phyloP scores from a whole-genome alignment of 2,329 filamentous ascomycete species.

The Coniochaeta ligniaria region DNA sequence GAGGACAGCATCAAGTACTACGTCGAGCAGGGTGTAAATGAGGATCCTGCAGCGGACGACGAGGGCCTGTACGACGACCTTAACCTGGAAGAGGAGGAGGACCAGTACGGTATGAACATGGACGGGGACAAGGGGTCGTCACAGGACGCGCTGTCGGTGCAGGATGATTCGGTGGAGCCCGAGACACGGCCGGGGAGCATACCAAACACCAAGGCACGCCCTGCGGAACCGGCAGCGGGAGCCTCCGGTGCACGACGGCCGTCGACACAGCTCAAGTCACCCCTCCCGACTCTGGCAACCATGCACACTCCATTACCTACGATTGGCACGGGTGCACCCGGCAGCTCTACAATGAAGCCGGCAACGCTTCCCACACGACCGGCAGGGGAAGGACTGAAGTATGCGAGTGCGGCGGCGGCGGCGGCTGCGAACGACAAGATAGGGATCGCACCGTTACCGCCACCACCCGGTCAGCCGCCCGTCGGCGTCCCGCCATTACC shows the following conservation, averaged over 20 bases:
- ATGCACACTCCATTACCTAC: slow-evolving; percentile 67
- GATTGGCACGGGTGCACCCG: slow-evolving; percentile 46
- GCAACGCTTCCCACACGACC: slow-evolving; percentile 78
- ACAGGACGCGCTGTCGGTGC: slow-evolving; percentile 87
- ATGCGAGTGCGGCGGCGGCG: slow-evolving; percentile 90
- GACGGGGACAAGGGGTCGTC: slow-evolving; percentile 89
- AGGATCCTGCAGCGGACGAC: slow-evolving; percentile 91
- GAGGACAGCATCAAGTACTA: slow-evolving; percentile 95
- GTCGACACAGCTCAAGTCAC: slow-evolving; percentile 90
- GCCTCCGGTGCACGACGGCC: slow-evolving; percentile 54
- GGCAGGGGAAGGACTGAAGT: slow-evolving; percentile 87
- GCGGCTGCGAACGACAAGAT: slow-evolving; percentile 83
- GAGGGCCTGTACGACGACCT: slow-evolving; percentile 84
- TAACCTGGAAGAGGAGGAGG: slow-evolving; percentile 87
- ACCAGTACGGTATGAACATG: slow-evolving; percentile 69
- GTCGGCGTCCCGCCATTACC: slow-evolving; percentile 31
- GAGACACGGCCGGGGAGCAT: slow-evolving; percentile 40
- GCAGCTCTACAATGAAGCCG: slow-evolving; percentile 76
- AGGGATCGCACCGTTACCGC: slow-evolving; percentile 87
- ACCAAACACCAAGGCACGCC: slow-evolving; percentile 44
- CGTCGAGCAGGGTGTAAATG: slow-evolving; percentile 79
- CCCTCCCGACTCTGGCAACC: slow-evolving; percentile 84
- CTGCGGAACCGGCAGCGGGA: slow-evolving; percentile 49
- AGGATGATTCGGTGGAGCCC: slow-evolving; percentile 66
- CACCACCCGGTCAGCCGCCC: slow-evolving; percentile 59